A percentile compares a stretch with the other conserved stretches of the same genome.
These are phyloP conservation scores for Saccharomyces eubayanus DNA, from an alignment of 805 yeast genomes.

Conservation along the genomic window DNA sequence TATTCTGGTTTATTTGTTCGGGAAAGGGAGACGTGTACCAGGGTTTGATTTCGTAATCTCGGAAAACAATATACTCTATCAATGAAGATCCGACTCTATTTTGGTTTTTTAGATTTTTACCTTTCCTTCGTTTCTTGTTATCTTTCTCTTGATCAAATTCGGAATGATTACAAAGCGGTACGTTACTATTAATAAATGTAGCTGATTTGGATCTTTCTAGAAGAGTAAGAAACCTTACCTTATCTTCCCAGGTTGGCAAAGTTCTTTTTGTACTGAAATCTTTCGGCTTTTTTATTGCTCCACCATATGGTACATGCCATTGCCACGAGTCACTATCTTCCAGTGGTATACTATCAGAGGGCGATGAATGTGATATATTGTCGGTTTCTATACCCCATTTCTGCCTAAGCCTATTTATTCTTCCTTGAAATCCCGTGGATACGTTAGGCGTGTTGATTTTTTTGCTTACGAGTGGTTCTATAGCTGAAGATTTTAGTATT, in stretches of 20 bases:
- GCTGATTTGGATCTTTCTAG: conserved; percentile 35
- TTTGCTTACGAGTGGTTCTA: background rate
- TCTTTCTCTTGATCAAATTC: conserved; percentile 7
- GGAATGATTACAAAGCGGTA: conserved; percentile 20
- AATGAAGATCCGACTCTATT: conserved; percentile 26
- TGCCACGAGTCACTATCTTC: background rate
- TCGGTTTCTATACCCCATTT: background rate
- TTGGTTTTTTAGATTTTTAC: background rate
- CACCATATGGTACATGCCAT: conserved; percentile 36
- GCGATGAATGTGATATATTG: background rate
- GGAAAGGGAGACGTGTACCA: conserved; percentile 96
- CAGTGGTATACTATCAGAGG: background rate
- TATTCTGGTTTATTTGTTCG: conserved; percentile 61
- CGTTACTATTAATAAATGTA: conserved; percentile 32
- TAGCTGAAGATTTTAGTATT: background rate
- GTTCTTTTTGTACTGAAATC: conserved; percentile 54
- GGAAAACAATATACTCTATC: conserved; percentile 59
- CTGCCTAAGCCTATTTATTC: background rate
- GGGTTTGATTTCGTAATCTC: conserved; percentile 68
- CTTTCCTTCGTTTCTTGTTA: too few relatives aligned
- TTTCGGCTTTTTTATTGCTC: conserved; percentile 48
- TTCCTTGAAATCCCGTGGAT: background rate
- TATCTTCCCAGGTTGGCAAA: conserved; percentile 47
- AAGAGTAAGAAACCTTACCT: conserved; percentile 39
- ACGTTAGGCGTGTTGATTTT: background rate